Conservation (phyloP, 305 asterid species). For the Stenogyne calaminthoides region DNA sequence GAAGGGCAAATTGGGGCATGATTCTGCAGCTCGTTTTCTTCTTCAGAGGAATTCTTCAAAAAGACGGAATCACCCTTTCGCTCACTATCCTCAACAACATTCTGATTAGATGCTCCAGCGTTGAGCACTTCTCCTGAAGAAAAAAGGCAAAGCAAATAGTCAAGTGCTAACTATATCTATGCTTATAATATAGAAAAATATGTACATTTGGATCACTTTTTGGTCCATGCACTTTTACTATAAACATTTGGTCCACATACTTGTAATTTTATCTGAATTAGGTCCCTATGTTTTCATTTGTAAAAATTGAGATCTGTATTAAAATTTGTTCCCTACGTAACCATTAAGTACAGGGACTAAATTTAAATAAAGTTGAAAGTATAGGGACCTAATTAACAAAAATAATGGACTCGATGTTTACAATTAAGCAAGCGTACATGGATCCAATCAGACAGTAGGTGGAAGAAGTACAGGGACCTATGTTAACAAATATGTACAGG, state of each 20-base stretch:
- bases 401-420: neutral
- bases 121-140: constrained; percentile 34
- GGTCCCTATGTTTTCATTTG: neutral
- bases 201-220: neutral
- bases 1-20: constrained; percentile 7
- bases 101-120: constrained; percentile 29
- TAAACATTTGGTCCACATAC: neutral
- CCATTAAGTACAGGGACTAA: neutral
- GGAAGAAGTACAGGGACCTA: neutral
- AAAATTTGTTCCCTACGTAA: neutral
- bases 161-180: constrained; percentile 29
- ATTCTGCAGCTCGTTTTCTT: constrained; percentile 26
- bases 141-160: constrained; percentile 30
- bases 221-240: neutral
- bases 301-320: neutral
- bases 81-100: constrained; percentile 29
- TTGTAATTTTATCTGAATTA: neutral
- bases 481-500: neutral
- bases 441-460: neutral
- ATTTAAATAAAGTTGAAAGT: neutral
- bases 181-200: constrained; percentile 12
- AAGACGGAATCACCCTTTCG: constrained; percentile 28
- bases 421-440: neutral
- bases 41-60: constrained; percentile 27
- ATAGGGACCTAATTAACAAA: neutral